phyloP scores from a whole-genome alignment of 768 basidiomycete genomes.

The Russula sp. region DNA sequence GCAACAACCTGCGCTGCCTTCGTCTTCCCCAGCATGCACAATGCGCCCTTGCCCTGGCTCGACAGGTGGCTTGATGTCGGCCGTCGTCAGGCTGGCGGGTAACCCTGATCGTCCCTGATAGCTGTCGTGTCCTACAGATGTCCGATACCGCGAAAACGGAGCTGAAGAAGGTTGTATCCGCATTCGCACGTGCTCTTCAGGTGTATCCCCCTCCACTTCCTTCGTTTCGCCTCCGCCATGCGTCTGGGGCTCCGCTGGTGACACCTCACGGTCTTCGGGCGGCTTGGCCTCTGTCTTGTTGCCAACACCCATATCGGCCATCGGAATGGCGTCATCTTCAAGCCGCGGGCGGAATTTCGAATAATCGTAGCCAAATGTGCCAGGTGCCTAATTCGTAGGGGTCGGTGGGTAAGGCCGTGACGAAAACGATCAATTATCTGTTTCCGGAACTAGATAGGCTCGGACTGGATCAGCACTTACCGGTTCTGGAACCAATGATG shows the following conservation, averaged over 20 bases:
- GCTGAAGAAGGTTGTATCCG: constrained; percentile 44
- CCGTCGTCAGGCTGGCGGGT: constrained; percentile 18
- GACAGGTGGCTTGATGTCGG: constrained; percentile 14
- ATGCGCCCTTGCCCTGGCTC: constrained; percentile 20
- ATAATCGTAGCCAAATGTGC: constrained; percentile 75
- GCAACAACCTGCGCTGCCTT: constrained; percentile 58
- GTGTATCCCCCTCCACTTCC: neutral
- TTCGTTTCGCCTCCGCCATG: neutral
- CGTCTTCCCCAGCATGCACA: constrained; percentile 38
- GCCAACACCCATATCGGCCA: neutral
- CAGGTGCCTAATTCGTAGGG: constrained; percentile 51
- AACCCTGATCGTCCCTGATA: constrained; percentile 17
- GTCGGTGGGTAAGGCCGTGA: neutral
- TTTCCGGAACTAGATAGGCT: neutral
- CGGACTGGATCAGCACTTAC: constrained; percentile 37
- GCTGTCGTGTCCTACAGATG: constrained; percentile 20
- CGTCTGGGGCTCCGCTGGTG: neutral
- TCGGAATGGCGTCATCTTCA: constrained; percentile 3
- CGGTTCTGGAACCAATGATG: constrained; percentile 43
- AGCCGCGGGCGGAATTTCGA: constrained; percentile 52
- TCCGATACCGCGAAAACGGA: constrained; percentile 57
- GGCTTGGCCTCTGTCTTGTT: constrained; percentile 19
- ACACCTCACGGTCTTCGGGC: neutral
- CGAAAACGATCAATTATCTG: neutral
- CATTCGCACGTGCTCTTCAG: constrained; percentile 24